Evolutionary conservation across 1,139 yeast genomes (phyloP), one percentile per base, ranked within the genome.

Genomic region (Yamadazyma conglobata): DNA sequence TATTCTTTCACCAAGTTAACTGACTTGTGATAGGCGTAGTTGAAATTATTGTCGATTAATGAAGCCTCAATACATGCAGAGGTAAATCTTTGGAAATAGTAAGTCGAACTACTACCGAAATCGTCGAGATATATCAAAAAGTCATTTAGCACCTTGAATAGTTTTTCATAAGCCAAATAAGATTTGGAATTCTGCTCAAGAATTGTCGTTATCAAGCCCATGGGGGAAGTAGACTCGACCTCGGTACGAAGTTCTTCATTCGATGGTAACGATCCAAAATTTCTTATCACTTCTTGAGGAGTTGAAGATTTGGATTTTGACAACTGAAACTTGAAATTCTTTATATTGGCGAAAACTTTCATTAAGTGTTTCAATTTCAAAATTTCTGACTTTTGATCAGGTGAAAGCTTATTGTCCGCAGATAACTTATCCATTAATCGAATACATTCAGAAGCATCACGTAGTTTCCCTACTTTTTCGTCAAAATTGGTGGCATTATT

Each of bases 61-160:
- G 86, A 67, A 33, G 76, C 68, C 43, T 79, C 84, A 22, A 80
- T 70, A 46, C 80, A 77, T 6, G 73, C 63, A 3, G 73, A 56
- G 39, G 68, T 60, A 15, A 77, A 43, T 31, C 63, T 60, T 18
- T 61, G 53, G 33, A 60, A 60, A 31, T 51, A 48, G 17, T 46
- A 40, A 5, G 41, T 25, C 7, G 44, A 35, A 15, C 34, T 31
- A 8, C 36, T 17, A 3, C 27, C 24, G 2, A 32, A 19, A 22
- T 40, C 41, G 7, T 49, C 44, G 18, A 51, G 47, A 32, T 38
- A 57, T 7, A 57, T 30, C n/a, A 52, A 35, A 25, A 79, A 50
- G 28, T 68, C 67, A 28, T 55, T 54, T 18, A 73, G 40, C 1
- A 79, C 54, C 7, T 55, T 51, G 42, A 60, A 60, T 7, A 80